Conservation (phyloP, 805 yeast species). For the Danielozyma ontarioensis region DNA sequence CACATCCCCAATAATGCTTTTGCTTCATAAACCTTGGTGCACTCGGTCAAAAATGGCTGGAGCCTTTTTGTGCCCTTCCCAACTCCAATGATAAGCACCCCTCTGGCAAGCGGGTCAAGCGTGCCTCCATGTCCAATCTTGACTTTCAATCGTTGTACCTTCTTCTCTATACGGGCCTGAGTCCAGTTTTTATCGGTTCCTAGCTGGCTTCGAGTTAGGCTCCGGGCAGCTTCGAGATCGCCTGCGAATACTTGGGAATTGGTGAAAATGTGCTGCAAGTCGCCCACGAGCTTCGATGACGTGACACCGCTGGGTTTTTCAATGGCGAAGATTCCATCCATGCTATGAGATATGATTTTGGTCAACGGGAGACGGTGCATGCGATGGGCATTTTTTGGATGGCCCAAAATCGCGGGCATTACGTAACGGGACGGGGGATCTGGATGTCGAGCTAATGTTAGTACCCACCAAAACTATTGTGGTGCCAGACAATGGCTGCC, state of each 20-base stretch:
- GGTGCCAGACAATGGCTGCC: background rate
- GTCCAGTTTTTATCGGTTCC: constrained; percentile 36
- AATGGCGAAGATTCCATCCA: constrained; percentile 93
- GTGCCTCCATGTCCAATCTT: constrained; percentile 99
- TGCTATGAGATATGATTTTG: too few species aligned
- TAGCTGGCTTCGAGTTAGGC: constrained; percentile 37
- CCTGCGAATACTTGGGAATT: constrained; percentile 51
- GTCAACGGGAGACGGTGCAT: background rate
- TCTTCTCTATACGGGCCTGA: constrained; percentile 45
- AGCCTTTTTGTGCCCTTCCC: constrained; percentile 86
- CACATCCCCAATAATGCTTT: constrained; percentile 83
- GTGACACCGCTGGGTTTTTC: constrained; percentile 84
- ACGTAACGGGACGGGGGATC: constrained; percentile 43
- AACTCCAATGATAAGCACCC: constrained; percentile 87
- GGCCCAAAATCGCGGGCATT: too few species aligned
- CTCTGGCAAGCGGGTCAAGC: constrained; percentile 92
- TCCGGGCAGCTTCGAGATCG: constrained; percentile 47
- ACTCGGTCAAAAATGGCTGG: constrained; percentile 64
- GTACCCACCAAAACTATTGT: constrained; percentile 7
- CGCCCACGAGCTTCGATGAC: constrained; percentile 67
- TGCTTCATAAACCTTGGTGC: constrained; percentile 76
- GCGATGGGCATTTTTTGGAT: constrained; percentile 1
- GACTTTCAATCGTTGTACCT: constrained; percentile 51
- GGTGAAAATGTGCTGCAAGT: constrained; percentile 60
- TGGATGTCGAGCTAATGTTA: constrained; percentile 43